These are phyloP conservation scores for Lumnitzera littorea DNA, from an alignment of 345 rosid genomes.

Conservation along the genomic window DNA sequence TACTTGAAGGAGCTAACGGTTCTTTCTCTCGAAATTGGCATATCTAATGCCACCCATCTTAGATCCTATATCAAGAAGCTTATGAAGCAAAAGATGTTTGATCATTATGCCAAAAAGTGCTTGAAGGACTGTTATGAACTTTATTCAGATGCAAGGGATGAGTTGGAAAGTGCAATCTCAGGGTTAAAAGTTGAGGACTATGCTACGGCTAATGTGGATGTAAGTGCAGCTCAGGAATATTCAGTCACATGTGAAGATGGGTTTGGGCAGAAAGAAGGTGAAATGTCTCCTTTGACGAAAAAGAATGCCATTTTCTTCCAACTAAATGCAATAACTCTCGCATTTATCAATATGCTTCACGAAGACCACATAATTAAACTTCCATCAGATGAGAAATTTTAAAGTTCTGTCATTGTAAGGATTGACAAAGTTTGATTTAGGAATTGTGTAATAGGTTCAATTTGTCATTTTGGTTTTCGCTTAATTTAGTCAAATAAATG, in stretches of 20 bases:
- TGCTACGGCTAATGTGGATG: constrained; percentile 23
- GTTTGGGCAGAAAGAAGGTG: constrained; percentile 30
- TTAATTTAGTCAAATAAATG: no score
- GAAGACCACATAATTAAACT: no score
- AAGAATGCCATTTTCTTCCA: constrained; percentile 33
- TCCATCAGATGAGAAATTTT: no score
- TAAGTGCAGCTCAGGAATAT: constrained; percentile 42
- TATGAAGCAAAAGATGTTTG: constrained; percentile 17
- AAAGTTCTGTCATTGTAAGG: no score
- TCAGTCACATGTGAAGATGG: constrained; percentile 46
- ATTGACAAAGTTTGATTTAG: no score
- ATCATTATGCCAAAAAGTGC: constrained; percentile 24
- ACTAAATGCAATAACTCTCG: constrained; percentile 22
- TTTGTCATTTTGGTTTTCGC: no score
- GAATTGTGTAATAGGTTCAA: no score
- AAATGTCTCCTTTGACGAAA: constrained; percentile 32
- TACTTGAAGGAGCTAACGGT: constrained; percentile 34
- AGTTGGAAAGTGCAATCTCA: constrained; percentile 26
- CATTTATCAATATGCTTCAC: constrained; percentile 30
- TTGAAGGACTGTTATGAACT: constrained; percentile 39
- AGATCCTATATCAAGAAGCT: constrained; percentile 25
- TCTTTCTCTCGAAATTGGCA: constrained; percentile 38
- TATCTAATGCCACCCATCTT: constrained; percentile 38
- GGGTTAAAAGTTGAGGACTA: constrained; percentile 27
- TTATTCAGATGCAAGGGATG: constrained; percentile 28